Evolutionary conservation across 2,329 filamentous ascomycete genomes (phyloP), one percentile per base, ranked within the genome.

Genomic region (Hymenoscyphus fructigenus): DNA sequence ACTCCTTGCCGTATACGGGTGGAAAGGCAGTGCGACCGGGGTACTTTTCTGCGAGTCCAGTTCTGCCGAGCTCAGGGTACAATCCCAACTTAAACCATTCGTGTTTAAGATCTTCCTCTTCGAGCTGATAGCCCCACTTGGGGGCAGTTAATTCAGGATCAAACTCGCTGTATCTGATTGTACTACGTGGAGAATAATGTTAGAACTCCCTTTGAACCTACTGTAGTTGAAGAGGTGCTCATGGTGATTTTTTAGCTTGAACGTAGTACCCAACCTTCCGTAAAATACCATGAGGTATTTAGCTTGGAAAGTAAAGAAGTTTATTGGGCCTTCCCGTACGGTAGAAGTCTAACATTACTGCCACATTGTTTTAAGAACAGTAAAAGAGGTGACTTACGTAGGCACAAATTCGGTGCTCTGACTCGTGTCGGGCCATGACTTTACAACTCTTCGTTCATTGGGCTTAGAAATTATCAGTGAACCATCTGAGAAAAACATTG

Each of bases 11-110:
- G n/a, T 9, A 29, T 14, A 32, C 12, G 14, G 20, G 15, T 5
- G 55, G 26, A 10, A 34, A 32, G 4, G 34, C 61, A 28, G 36
- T 50, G 23, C 10, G 34, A 50, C 29, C 57, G 9, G 61, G 61
- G 34, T 59, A 63, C 23, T 59, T 53, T 41, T 50, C 58, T 5
- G 38, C 36, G 9, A 63, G 38, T 14, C 17, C 17, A n/a, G n/a
- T n/a, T 5, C 29, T 17, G 1, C 10, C 36, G 9, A 32, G 5
- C 17, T 15, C 14, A 44, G 55, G 61, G n/a, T 58, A 26, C 53
- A 63, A 26, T 1, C 56, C 61, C 15, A 63, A 26, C 28, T 63
- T 63, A 55, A 63, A 63, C 61, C 61, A 63, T 15, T 63, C 61
- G 20, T 60, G n/a, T 14, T 32, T 60, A 12, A 14, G 7, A 4